Base-by-base conservation (phyloP, 2,329 filamentous ascomycete genomes). In the Aspergillus hortae region DNA sequence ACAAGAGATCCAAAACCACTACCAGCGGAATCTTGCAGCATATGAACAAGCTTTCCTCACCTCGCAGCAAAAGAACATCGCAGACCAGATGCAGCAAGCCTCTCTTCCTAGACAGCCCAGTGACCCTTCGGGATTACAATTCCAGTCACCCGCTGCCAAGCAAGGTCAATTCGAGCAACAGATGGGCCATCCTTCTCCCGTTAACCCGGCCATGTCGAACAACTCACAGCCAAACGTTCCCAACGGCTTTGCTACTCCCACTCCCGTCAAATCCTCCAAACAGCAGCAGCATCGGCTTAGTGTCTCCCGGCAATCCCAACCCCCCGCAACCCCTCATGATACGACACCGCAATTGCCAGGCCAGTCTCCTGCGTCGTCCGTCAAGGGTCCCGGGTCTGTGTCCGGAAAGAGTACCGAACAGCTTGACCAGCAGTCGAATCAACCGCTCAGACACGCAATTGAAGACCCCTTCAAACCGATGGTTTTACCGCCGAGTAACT, bases 11-110 rank as follows among this genome's bases (percentile, higher is more conserved):
- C 77, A 85, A 61, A 78, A 80, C 25, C 80, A 89, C 6, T 95
- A 94, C 69, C 86, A 91, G 61, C 80, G 82, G 33, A 91, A 92
- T 59, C 74, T 96, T 5, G 74, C 81, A 23, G 81, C 85, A 30
- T 96, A 95, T 58, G 92, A 96, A 67, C 74, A 74, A 58, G 73
- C 70, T 21, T 71, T 73, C 58, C 67, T 79, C 46, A 72, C 63
- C 44, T 69, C 67, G 2, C 74, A 76, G 44, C 74, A 76, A 54
- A 75, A 74, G 46, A 72, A 74, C 47, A 64, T 69, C 47, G 69
- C 74, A 51, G 68, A 68, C 36, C 73, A 70, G 57, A 70, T 70
- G 59, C 73, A 70, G 53, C 77, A 79, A 46, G 66, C 69, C 35
- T 61, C 68, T 6, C 65, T 75, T 42, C 74, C 76, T 17, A 74